Percentiles rank a stretch among this genome's conserved stretches.
Conservation (phyloP, 768 basidiomycete genomes). For the Mycena rebaudengoi region DNA sequence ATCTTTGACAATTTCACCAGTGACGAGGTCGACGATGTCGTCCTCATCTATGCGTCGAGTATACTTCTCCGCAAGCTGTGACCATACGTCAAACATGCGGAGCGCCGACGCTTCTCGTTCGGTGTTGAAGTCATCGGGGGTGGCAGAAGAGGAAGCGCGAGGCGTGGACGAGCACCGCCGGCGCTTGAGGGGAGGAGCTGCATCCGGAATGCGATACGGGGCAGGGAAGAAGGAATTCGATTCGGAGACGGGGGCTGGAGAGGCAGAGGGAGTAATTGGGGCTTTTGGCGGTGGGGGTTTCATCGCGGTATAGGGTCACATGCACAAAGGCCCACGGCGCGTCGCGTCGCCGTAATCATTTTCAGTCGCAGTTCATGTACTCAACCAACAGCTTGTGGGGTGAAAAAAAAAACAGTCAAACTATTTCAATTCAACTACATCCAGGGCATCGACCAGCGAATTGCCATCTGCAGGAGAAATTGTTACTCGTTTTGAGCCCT, state of each 20-base stretch:
- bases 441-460: neutral
- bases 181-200: slow-evolving; percentile 56
- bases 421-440: neutral
- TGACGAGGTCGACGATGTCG: slow-evolving; percentile 77
- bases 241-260: slow-evolving; percentile 48
- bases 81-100: slow-evolving; percentile 72
- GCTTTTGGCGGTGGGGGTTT: neutral
- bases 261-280: slow-evolving; percentile 60
- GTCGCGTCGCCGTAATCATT: too few species aligned
- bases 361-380: too few species aligned
- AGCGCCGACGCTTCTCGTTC: slow-evolving; percentile 64
- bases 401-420: neutral
- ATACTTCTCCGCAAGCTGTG: slow-evolving; percentile 73
- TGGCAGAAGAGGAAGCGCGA: slow-evolving; percentile 47
- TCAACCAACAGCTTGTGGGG: neutral
- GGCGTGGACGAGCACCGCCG: slow-evolving; percentile 57
- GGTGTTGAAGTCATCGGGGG: slow-evolving; percentile 55
- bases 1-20: slow-evolving; percentile 70
- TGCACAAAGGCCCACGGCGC: neutral
- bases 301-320: slow-evolving; percentile 8
- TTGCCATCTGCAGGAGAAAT: slow-evolving; percentile 41
- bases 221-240: slow-evolving; percentile 33
- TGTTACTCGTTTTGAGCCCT: slow-evolving; percentile 49
- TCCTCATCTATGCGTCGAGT: slow-evolving; percentile 75
- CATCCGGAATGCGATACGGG: slow-evolving; percentile 40